Evolutionary conservation across 257 asterid genomes (phyloP).

Genomic region (Euphrasia confusa): DNA sequence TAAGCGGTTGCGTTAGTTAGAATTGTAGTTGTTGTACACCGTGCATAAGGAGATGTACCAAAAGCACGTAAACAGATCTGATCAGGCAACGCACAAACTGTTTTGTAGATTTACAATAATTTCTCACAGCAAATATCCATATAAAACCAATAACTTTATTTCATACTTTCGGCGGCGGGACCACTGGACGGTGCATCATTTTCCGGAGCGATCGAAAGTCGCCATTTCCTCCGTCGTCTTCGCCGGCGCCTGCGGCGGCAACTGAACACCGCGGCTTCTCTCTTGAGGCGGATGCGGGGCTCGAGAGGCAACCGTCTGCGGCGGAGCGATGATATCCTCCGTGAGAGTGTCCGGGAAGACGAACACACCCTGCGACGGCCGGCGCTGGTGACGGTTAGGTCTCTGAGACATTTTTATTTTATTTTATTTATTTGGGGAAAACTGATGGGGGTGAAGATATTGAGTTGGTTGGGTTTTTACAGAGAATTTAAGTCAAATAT

Average conservation of each 20-base stretch:
- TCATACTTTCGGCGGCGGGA: too few relatives aligned
- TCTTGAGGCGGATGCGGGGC: conserved; percentile 31
- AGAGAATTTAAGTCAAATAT: conserved; percentile 6
- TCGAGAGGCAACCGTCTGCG: conserved; percentile 24
- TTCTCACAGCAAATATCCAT: too few relatives aligned
- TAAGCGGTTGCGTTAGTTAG: too few relatives aligned
- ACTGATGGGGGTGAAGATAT: conserved; percentile 17
- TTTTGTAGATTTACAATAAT: too few relatives aligned
- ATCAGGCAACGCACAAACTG: too few relatives aligned
- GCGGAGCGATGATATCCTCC: conserved; percentile 32
- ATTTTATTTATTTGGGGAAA: too few relatives aligned
- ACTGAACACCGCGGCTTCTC: not conserved
- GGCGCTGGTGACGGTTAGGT: conserved; percentile 63
- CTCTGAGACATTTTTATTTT: conserved; percentile 54
- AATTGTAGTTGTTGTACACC: too few relatives aligned
- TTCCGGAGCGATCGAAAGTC: conserved; percentile 22
- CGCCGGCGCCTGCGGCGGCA: conserved; percentile 50
- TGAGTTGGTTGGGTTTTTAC: conserved; percentile 19
- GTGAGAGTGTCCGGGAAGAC: conserved; percentile 52
- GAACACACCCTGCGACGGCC: conserved; percentile 66
- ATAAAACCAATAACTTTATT: too few relatives aligned
- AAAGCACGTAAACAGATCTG: too few relatives aligned
- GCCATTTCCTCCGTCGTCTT: conserved; percentile 43
- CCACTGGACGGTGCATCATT: not conserved
- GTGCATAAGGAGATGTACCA: too few relatives aligned